Conservation (phyloP, 1,284 basidiomycete genomes). For the Cutaneotrichosporon cutaneum region DNA sequence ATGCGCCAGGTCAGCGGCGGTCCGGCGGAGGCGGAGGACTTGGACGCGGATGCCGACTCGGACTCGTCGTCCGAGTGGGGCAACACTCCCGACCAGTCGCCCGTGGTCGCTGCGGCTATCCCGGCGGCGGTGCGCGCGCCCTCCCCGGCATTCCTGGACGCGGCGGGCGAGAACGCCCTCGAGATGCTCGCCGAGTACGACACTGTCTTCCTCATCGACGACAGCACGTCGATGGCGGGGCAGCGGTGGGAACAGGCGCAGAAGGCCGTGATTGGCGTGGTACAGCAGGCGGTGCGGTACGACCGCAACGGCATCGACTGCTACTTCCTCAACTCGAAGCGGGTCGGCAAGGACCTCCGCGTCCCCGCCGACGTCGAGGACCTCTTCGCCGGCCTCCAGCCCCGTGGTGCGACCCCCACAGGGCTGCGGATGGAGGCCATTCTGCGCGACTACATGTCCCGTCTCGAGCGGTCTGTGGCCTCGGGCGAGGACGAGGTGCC, state of each 20-base stretch:
- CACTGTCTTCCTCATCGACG: slow-evolving; percentile 51
- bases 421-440: slow-evolving; percentile 44
- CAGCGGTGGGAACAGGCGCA: slow-evolving; percentile 45
- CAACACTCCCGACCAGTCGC: neutral
- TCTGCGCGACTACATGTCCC: slow-evolving; percentile 46
- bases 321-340: slow-evolving; percentile 50
- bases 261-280: slow-evolving; percentile 44
- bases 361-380: slow-evolving; percentile 46
- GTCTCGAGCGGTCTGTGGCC: slow-evolving; percentile 34
- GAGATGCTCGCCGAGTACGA: slow-evolving; percentile 48
- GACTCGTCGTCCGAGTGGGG: neutral
- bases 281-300: slow-evolving; percentile 41
- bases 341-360: slow-evolving; percentile 40
- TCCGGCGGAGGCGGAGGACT: no score
- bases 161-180: slow-evolving; percentile 34
- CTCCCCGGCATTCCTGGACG: neutral
- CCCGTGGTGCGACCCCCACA: slow-evolving; percentile 45
- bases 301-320: slow-evolving; percentile 50
- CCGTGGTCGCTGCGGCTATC: neutral
- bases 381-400: slow-evolving; percentile 45
- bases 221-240: slow-evolving; percentile 46
- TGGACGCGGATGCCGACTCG: neutral
- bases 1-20: neutral
- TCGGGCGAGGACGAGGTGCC: slow-evolving; percentile 23
- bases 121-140: neutral